A percentile compares a stretch with the other conserved stretches of the same genome.
These are phyloP conservation scores for Raffaelea albimanens DNA, from an alignment of 2,329 filamentous ascomycete genomes.

Conservation along the genomic window DNA sequence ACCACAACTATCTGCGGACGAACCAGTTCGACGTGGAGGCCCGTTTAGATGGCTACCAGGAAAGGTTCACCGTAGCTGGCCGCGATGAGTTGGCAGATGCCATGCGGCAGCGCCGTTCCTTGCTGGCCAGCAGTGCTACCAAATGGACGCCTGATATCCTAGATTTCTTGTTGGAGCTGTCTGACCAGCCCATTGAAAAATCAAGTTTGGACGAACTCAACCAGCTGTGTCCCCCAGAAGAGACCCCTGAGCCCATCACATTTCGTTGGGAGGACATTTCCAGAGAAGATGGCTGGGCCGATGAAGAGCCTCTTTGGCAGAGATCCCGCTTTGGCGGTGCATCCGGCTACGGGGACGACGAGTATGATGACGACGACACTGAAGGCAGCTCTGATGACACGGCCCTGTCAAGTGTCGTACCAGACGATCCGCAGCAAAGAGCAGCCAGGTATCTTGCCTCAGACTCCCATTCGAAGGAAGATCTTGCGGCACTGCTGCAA, in stretches of 20 bases:
- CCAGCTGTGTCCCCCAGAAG: constrained; percentile 34
- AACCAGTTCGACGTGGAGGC: constrained; percentile 67
- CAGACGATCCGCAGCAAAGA: constrained; percentile 2
- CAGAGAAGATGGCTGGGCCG: constrained; percentile 62
- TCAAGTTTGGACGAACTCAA: constrained; percentile 57
- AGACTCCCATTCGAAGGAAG: constrained; percentile 14
- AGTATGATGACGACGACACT: constrained; percentile 22
- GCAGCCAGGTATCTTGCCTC: constrained; percentile 20
- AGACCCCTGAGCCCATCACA: constrained; percentile 30
- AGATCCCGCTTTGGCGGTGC: constrained; percentile 12
- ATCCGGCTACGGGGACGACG: constrained; percentile 32
- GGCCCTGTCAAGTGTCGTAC: constrained; percentile 5
- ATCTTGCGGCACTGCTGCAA: constrained; percentile 23
- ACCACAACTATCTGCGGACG: constrained; percentile 52
- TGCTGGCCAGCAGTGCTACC: constrained; percentile 19
- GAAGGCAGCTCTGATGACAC: constrained; percentile 18
- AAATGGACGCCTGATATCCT: constrained; percentile 74
- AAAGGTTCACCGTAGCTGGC: constrained; percentile 75
- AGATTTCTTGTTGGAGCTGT: constrained; percentile 69
- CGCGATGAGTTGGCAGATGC: constrained; percentile 71
- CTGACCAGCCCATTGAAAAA: constrained; percentile 67
- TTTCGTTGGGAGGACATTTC: constrained; percentile 76
- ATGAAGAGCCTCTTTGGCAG: constrained; percentile 60
- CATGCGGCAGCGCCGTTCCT: constrained; percentile 35
- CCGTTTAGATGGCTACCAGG: constrained; percentile 63